Percentiles rank a stretch among this genome's conserved stretches.
Conservation (phyloP, 768 basidiomycete genomes). For the Tubosaeta brunneosetosa region DNA sequence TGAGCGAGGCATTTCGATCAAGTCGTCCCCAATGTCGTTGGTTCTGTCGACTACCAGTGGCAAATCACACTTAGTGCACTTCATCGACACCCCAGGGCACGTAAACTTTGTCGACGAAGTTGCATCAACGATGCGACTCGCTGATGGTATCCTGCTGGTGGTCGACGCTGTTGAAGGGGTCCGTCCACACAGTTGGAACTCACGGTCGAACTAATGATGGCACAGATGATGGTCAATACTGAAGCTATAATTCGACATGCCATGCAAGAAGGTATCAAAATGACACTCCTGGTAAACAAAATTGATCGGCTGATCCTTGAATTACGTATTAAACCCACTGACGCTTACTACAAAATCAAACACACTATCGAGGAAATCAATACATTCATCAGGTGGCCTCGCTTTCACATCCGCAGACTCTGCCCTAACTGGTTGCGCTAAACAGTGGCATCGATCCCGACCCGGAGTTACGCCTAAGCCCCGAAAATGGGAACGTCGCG, state of each 20-base stretch:
- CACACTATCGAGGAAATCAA: conserved; percentile 99
- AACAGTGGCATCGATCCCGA: conserved; percentile 78
- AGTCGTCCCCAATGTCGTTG: conserved; percentile 95
- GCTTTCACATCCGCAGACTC: background rate
- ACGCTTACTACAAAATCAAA: conserved; percentile 98
- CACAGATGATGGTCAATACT: conserved; percentile 86
- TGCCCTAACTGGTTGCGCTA: background rate
- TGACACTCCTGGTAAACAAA: conserved; percentile 95
- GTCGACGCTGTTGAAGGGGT: conserved; percentile 99
- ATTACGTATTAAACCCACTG: conserved; percentile 88
- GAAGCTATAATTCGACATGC: conserved; percentile 87
- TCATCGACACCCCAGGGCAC: conserved; percentile 97
- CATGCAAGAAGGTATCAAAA: conserved; percentile 82
- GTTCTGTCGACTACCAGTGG: conserved; percentile 78
- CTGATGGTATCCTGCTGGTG: conserved; percentile 88
- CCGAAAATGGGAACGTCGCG: conserved; percentile 93
- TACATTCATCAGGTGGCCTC: conserved; percentile 80
- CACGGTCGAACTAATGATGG: conserved; percentile 10
- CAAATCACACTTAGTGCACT: conserved; percentile 89
- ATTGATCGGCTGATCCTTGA: conserved; percentile 96
- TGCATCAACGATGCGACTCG: conserved; percentile 78
- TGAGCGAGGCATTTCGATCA: conserved; percentile 88
- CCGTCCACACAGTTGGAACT: conserved; percentile 27
- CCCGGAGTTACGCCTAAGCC: conserved; percentile 83
- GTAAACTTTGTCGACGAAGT: conserved; percentile 99